Percentiles rank a stretch among this genome's conserved stretches.
Evolutionary conservation across 257 asterid species (phyloP).

Genomic region (Linderniella brevidens): DNA sequence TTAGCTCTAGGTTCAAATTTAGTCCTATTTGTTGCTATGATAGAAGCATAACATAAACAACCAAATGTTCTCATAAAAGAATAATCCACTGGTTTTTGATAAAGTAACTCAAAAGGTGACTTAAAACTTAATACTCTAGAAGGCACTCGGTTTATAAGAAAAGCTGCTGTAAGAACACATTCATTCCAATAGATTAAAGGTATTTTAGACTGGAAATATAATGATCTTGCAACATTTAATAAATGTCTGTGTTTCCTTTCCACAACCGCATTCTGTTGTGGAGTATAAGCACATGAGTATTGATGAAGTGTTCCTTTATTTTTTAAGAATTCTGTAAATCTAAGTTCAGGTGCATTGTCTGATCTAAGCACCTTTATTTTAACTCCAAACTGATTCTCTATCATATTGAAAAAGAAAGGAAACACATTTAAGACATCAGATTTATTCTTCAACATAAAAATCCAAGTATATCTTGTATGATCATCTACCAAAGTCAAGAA

Average conservation of each 20-base stretch:
- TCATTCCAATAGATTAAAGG: background rate
- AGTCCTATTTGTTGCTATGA: background rate
- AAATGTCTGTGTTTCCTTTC: background rate
- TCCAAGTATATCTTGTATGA: background rate
- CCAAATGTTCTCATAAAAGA: background rate
- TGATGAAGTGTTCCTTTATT: background rate
- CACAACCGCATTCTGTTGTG: background rate
- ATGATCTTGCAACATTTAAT: background rate
- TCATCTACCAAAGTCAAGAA: background rate
- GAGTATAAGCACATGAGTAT: background rate
- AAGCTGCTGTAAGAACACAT: background rate
- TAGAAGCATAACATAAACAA: background rate
- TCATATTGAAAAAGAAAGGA: background rate
- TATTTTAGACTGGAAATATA: background rate
- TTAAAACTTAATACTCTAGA: background rate
- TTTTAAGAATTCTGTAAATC: background rate
- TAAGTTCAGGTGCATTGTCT: background rate
- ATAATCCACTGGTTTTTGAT: background rate
- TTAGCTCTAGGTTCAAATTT: background rate
- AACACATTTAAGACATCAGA: background rate
- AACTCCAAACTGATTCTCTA: background rate
- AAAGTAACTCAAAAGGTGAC: too few species aligned
- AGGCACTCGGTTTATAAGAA: background rate
- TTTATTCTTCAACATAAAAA: background rate
- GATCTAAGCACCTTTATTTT: background rate